These are phyloP conservation scores for Penstemon davidsonii DNA, from an alignment of 257 asterid species.

Conservation along the genomic window DNA sequence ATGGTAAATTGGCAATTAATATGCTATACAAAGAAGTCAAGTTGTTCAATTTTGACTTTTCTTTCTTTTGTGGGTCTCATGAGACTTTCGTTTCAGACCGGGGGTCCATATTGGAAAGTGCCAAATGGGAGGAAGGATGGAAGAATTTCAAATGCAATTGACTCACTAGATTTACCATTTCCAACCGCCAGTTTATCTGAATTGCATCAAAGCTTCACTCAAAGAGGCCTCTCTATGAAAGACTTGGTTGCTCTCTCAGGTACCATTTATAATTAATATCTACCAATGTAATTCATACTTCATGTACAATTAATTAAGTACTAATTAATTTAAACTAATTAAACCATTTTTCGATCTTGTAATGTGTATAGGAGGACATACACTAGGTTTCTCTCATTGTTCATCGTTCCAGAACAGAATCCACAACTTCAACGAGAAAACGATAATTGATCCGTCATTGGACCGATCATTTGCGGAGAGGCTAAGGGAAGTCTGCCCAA, in stretches of 20 bases:
- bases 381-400: slow-evolving; percentile 85
- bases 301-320: neutral
- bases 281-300: too few species aligned
- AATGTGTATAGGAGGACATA: slow-evolving; percentile 72
- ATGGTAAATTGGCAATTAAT: too few species aligned
- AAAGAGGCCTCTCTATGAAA: slow-evolving; percentile 71
- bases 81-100: slow-evolving; percentile 44
- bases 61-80: neutral
- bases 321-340: too few species aligned
- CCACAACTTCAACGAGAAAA: slow-evolving; percentile 57
- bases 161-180: slow-evolving; percentile 59
- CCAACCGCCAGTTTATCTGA: slow-evolving; percentile 79
- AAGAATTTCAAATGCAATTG: slow-evolving; percentile 61
- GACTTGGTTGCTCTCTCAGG: slow-evolving; percentile 85
- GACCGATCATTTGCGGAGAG: slow-evolving; percentile 58
- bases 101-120: slow-evolving; percentile 82
- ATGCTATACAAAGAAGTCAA: neutral
- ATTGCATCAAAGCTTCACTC: slow-evolving; percentile 68
- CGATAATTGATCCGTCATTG: slow-evolving; percentile 59
- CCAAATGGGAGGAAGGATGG: slow-evolving; percentile 88
- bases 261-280: neutral
- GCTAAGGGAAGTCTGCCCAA: slow-evolving; percentile 57
- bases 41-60: neutral
- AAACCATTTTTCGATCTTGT: neutral
- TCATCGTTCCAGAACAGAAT: slow-evolving; percentile 85